Evolutionary conservation across 352 stramenopile species (phyloP), one percentile per base, ranked within the genome.

Genomic region (Globisporangium acanthophoron): DNA sequence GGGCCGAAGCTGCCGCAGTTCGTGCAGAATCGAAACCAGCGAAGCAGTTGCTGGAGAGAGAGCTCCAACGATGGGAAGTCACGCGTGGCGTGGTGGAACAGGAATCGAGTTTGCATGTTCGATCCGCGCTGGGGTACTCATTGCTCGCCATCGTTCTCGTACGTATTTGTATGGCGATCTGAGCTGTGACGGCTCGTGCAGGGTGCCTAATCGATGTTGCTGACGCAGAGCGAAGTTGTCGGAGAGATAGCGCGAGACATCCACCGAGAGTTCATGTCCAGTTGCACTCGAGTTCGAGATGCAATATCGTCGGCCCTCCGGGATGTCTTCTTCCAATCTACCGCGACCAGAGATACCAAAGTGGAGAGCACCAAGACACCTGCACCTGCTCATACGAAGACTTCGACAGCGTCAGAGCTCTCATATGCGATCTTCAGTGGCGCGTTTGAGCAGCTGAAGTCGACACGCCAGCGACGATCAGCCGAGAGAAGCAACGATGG

Each of bases 181-280:
- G 4, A 43, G 12, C 37, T 18, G 13, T 18, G 11, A 18, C 3
- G 12, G 3, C 37, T 43, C 37, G 37, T 12, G 16, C 0, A 18
- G 37, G 12, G 5, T 46, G 18, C 2, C n/a, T 31, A 9, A 52
- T 20, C 15, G 7, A 20, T 8, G 3, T 16, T 31, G 18, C 44
- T 46, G 5, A 6, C 15, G 18, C 33, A 65, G 29, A 50, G 45
- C 7, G 71, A 83, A 6, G 65, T 70, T 6, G 37, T 74, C 0
- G 1, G 20, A 18, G 76, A 86, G 13, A 65, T 77, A 3, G 67
- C 71, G 0, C 35, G 13, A 16, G 70, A 76, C 21, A 81, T 85
- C 37, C 65, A 67, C 48, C 40, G 47, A 18, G 76, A 85, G 41
- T 65, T 83, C 45, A 27, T 43, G 35, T 65, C 58, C 12, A 78